These are phyloP conservation scores for Tagetes patula DNA, from an alignment of 129 eudicot species.

Conservation along the genomic window DNA sequence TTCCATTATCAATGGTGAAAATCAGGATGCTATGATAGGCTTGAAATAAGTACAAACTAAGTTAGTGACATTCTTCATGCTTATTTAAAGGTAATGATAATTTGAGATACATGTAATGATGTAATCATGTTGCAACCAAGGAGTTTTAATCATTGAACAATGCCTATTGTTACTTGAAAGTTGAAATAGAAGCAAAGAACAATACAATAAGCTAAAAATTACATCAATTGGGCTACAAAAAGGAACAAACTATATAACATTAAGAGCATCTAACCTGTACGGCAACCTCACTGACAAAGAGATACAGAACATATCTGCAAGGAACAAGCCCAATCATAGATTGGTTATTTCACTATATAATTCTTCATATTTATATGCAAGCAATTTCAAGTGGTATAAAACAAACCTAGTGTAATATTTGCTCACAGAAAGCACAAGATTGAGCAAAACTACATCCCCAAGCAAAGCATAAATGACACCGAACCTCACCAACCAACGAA, in stretches of 20 bases:
- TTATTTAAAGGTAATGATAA: neutral
- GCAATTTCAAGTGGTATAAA: constrained; percentile 23
- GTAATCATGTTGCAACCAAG: neutral
- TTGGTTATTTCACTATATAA: constrained; percentile 2
- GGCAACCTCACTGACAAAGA: constrained; percentile 61
- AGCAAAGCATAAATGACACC: constrained; percentile 75
- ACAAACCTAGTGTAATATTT: constrained; percentile 57
- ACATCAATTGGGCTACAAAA: neutral
- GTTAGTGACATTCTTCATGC: constrained; percentile 1
- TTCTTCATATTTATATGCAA: constrained; percentile 11
- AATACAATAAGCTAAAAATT: neutral
- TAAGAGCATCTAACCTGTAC: constrained; percentile 50
- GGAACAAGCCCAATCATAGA: constrained; percentile 13
- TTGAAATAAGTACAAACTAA: neutral
- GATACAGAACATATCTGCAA: constrained; percentile 59
- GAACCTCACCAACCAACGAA: constrained; percentile 84
- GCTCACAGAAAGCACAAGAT: constrained; percentile 61
- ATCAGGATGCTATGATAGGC: neutral
- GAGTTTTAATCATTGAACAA: neutral
- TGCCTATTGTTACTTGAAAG: neutral
- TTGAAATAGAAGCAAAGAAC: neutral
- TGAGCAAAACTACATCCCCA: constrained; percentile 69
- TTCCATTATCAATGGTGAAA: neutral
- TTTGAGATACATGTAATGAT: neutral
- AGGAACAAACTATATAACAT: neutral